These are phyloP conservation scores for Salix dunnii DNA, from an alignment of 345 rosid genomes.

Conservation along the genomic window DNA sequence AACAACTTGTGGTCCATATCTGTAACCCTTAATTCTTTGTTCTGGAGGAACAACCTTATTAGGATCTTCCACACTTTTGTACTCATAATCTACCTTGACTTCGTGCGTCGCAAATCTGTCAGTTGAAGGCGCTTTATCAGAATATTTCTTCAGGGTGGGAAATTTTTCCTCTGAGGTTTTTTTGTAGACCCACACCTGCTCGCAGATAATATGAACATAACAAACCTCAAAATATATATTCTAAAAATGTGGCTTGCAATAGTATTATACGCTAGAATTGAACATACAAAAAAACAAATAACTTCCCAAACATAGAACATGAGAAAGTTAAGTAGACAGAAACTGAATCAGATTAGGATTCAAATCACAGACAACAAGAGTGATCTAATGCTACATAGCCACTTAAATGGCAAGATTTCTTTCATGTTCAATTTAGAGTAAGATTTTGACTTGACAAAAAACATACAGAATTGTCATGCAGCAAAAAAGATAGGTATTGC, in stretches of 20 bases:
- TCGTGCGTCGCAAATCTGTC: constrained; percentile 82
- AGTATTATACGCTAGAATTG: not conserved
- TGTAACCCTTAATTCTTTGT: constrained; percentile 89
- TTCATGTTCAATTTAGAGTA: not conserved
- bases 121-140: constrained; percentile 81
- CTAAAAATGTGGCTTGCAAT: not conserved
- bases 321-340: not conserved
- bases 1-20: constrained; percentile 93
- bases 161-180: constrained; percentile 88
- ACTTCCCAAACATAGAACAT: not conserved
- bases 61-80: constrained; percentile 53
- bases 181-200: constrained; percentile 93
- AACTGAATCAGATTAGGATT: not conserved
- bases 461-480: not conserved
- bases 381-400: not conserved
- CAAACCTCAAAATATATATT: not conserved
- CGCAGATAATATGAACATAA: not conserved
- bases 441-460: not conserved
- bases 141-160: constrained; percentile 76
- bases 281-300: not conserved
- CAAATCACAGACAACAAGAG: not conserved
- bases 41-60: constrained; percentile 71
- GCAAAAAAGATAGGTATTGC: no score
- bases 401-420: not conserved
- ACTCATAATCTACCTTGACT: constrained; percentile 81